Percentiles rank a stretch among this genome's conserved stretches.
Conservation (phyloP, 2,329 filamentous ascomycete species). For the Blastomyces gilchristii region DNA sequence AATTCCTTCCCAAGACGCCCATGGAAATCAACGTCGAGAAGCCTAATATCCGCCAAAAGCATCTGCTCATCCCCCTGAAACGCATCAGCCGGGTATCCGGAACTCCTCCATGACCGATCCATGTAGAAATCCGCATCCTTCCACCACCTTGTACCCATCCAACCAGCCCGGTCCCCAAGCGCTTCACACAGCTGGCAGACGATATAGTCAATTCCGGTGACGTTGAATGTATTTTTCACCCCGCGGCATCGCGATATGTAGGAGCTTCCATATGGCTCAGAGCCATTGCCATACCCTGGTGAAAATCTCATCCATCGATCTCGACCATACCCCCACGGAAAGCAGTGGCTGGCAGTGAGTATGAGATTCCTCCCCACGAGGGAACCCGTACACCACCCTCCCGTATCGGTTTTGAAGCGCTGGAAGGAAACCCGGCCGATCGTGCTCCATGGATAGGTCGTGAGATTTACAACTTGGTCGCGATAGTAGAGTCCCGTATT, state of each 20-base stretch:
- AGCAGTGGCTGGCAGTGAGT: slow-evolving; percentile 20
- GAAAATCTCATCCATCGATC: slow-evolving; percentile 19
- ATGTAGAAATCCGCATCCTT: slow-evolving; percentile 12
- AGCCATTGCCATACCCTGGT: slow-evolving; percentile 15
- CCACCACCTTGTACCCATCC: slow-evolving; percentile 21
- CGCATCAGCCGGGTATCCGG: slow-evolving; percentile 18
- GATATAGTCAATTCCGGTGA: slow-evolving; percentile 20
- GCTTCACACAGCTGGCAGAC: slow-evolving; percentile 18
- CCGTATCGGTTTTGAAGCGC: slow-evolving; percentile 15
- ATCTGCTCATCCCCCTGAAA: slow-evolving; percentile 17
- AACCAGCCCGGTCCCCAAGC: slow-evolving; percentile 18
- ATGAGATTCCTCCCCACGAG: slow-evolving; percentile 18
- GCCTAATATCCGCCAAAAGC: slow-evolving; percentile 17
- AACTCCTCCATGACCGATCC: slow-evolving; percentile 16
- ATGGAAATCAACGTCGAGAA: slow-evolving; percentile 17
- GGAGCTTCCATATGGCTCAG: slow-evolving; percentile 18
- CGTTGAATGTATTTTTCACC: slow-evolving; percentile 19
- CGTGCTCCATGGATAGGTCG: slow-evolving; percentile 18
- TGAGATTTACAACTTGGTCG: slow-evolving; percentile 14
- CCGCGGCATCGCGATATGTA: slow-evolving; percentile 19
- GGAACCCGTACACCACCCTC: slow-evolving; percentile 19
- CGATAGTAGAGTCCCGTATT: slow-evolving; percentile 12
- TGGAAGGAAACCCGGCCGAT: slow-evolving; percentile 18
- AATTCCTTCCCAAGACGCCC: slow-evolving; percentile 17
- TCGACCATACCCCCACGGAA: slow-evolving; percentile 17